phyloP scores from a whole-genome alignment of 2,329 filamentous ascomycete species.

The Xylaria hypoxylon region DNA sequence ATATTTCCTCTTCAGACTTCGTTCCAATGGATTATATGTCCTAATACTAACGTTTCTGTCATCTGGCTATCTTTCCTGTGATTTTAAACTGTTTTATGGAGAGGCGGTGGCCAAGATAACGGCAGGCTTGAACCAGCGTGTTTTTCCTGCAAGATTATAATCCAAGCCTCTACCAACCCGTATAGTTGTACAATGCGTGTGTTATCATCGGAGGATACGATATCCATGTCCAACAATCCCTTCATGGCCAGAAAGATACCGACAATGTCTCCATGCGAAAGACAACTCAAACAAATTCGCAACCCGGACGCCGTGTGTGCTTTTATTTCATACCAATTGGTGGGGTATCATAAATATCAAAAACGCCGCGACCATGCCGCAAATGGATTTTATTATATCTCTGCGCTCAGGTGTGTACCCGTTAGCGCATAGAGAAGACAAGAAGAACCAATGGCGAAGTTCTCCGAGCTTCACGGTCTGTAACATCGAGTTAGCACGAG shows the following conservation, averaged over 20 bases:
- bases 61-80: background rate
- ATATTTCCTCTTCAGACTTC: constrained; percentile 19
- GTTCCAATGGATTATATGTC: constrained; percentile 33
- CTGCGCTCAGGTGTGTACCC: background rate
- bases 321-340: background rate
- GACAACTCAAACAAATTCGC: background rate
- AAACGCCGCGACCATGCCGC: background rate
- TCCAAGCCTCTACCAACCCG: constrained; percentile 9
- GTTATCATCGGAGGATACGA: background rate
- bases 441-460: background rate
- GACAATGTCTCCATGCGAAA: background rate
- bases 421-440: background rate
- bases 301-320: background rate
- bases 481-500: background rate
- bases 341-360: background rate
- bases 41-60: constrained; percentile 8
- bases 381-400: background rate
- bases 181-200: background rate
- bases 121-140: background rate
- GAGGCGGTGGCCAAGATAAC: background rate
- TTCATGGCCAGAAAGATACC: background rate
- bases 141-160: background rate
- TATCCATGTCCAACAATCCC: background rate
- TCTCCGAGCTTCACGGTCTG: background rate
- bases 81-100: background rate